Evolutionary conservation across 106 monocot species (phyloP).

Genomic region (Dioscorea dumetorum): DNA sequence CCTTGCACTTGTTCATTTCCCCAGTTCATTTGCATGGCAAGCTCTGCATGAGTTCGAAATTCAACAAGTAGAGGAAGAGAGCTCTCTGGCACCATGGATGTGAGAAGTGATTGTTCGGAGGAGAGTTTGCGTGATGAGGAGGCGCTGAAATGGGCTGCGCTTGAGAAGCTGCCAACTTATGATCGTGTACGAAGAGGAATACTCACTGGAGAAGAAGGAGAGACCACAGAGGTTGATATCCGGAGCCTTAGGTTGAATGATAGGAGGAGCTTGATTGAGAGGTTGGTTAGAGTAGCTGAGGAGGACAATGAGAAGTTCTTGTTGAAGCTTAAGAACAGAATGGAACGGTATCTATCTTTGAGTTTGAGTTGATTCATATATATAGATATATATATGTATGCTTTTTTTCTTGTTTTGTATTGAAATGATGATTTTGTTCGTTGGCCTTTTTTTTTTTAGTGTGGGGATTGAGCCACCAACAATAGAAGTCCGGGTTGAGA

Average conservation of each 20-base stretch:
- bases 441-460: conserved; percentile 9
- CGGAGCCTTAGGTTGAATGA: conserved; percentile 20
- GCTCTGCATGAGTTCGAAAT: too few relatives aligned
- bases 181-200: conserved; percentile 30
- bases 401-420: not conserved
- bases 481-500: conserved; percentile 47
- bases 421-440: not conserved
- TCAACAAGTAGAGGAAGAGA: too few relatives aligned
- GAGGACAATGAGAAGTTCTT: conserved; percentile 46
- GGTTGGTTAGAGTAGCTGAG: conserved; percentile 35
- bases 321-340: conserved; percentile 33
- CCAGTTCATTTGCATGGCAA: too few relatives aligned
- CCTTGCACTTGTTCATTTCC: too few relatives aligned
- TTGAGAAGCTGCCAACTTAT: conserved; percentile 43
- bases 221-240: conserved; percentile 17
- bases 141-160: conserved; percentile 33
- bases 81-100: too few relatives aligned
- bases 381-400: not conserved
- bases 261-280: conserved; percentile 29
- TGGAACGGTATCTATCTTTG: not conserved
- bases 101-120: too few relatives aligned
- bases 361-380: not conserved
- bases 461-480: conserved; percentile 56
- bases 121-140: conserved; percentile 16
- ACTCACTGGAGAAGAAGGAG: conserved; percentile 11